Evolutionary conservation across 768 basidiomycete genomes (phyloP).

Genomic region (Pleurotus cornucopiae): DNA sequence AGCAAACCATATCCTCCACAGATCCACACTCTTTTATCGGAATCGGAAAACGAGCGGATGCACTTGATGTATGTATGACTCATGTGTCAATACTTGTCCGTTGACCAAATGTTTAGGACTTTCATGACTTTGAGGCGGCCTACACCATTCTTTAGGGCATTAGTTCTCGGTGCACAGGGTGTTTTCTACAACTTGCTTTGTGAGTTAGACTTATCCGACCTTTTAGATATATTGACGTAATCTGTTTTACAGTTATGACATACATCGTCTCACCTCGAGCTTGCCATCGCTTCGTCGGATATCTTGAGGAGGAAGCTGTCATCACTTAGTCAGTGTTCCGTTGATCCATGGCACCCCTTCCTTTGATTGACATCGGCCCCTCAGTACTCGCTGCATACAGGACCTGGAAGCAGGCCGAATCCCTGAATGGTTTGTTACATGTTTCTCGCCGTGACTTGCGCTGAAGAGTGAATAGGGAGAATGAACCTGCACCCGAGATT

Average conservation of each 20-base stretch:
- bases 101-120: constrained; percentile 49
- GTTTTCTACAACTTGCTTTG: constrained; percentile 89
- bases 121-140: constrained; percentile 92
- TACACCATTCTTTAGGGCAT: constrained; percentile 69
- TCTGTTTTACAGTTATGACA: constrained; percentile 50
- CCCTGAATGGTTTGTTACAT: constrained; percentile 62
- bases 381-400: constrained; percentile 73
- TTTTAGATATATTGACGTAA: constrained; percentile 10
- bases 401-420: constrained; percentile 81
- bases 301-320: constrained; percentile 95
- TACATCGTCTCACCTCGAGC: constrained; percentile 73
- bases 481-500: constrained; percentile 77
- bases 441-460: not conserved
- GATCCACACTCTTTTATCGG: constrained; percentile 92
- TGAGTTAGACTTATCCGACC: constrained; percentile 28
- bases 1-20: constrained; percentile 45
- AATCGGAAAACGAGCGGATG: constrained; percentile 98
- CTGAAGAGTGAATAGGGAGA: constrained; percentile 38
- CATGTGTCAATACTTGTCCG: constrained; percentile 10
- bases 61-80: constrained; percentile 68
- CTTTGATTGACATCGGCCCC: not conserved
- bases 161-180: constrained; percentile 90
- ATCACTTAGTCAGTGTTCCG: constrained; percentile 69
- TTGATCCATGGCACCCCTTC: not conserved
- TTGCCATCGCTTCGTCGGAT: constrained; percentile 89